A percentile compares a stretch with the other conserved stretches of the same genome.
These are phyloP conservation scores for Echium plantagineum DNA, from an alignment of 257 asterid genomes.

Conservation along the genomic window DNA sequence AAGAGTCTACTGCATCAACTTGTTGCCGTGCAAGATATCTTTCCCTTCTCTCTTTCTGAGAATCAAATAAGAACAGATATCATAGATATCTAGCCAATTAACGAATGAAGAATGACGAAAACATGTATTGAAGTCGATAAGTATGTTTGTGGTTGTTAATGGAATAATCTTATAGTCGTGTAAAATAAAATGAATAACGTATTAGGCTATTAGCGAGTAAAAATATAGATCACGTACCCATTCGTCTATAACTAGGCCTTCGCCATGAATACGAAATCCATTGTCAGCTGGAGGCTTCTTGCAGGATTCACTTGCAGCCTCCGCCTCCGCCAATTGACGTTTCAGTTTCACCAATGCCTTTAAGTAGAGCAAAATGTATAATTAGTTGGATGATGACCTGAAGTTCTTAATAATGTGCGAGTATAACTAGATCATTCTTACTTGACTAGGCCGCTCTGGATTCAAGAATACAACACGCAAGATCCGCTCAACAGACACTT, in stretches of 20 bases:
- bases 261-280: constrained; percentile 22
- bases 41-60: constrained; percentile 58
- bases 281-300: constrained; percentile 27
- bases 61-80: not conserved
- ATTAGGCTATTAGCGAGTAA: too few relatives aligned
- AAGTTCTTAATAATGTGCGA: not conserved
- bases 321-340: constrained; percentile 36
- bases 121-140: not conserved
- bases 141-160: too few relatives aligned
- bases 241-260: constrained; percentile 39
- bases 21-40: constrained; percentile 62
- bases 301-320: constrained; percentile 26
- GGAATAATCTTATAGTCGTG: too few relatives aligned
- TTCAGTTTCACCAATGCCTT: constrained; percentile 38
- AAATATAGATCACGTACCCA: constrained; percentile 13
- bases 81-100: not conserved
- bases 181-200: too few relatives aligned
- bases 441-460: constrained; percentile 28
- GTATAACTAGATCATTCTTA: constrained; percentile 14
- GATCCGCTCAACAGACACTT: constrained; percentile 34
- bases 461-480: constrained; percentile 38
- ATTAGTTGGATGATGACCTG: not conserved
- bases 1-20: constrained; percentile 48
- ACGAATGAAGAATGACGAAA: not conserved
- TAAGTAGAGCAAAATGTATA: not conserved